Base-by-base conservation (phyloP, 1,139 yeast genomes). In the Tardiomyces blankii region DNA sequence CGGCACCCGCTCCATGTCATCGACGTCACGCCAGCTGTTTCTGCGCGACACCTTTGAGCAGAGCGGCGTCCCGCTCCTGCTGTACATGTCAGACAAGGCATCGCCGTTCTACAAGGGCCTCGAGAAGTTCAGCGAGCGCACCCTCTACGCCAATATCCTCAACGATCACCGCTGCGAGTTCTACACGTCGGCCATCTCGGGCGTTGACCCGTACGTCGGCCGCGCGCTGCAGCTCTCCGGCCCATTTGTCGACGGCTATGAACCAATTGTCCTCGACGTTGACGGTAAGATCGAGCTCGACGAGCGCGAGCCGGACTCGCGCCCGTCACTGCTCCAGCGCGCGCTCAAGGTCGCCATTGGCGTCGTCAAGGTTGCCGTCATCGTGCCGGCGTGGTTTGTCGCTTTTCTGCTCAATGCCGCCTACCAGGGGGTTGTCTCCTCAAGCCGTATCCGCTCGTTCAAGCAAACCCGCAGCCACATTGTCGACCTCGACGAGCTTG, bases 151-250 rank as follows among this genome's bases (percentile, higher is more conserved):
- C 4, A 86, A 86, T 61, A 73, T 82, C 39, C 74, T 82, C 49
- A 83, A 85, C 53, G 95, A 86, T 63, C 80, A 78, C 54, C 73
- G 95, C 53, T 80, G 93, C 4, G 75, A 84, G 28, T 86, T 86
- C 81, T 85, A 83, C 72, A 85, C 95, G 0, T 72, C 94, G 0
- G 83, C 84, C 2, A 82, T 83, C 30, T 75, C 83, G 1, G 58
- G 66, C 11, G 65, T 67, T 18, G 93, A 86, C 57, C 93, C 93
- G 18, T 35, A 35, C 39, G 19, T 50, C 6, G 69, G 65, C 46
- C 57, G 62, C 16, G 56, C 63, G 14, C 62, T 60, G 46, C 56
- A 61, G 40, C 66, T 72, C 42, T 44, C 59, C n/a, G 68, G 80
- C 21, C 68, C 70, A 11, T 79, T 69, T 51, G 56, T 78, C 1